Conservation (phyloP, 805 yeast genomes). For the Kuraishia ogatae region DNA sequence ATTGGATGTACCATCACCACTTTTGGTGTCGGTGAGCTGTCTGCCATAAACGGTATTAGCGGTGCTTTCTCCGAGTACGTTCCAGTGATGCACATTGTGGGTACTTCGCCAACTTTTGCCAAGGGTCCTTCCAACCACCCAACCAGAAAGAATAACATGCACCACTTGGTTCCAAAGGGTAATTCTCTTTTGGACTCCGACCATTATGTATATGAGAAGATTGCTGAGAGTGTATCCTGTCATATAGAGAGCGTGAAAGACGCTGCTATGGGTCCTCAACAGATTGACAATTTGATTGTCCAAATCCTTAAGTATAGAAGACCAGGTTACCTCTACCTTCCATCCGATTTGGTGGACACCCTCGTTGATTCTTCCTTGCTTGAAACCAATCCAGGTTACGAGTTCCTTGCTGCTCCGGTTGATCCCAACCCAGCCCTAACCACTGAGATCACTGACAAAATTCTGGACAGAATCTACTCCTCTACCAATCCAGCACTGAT, state of each 20-base stretch:
- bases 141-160: slow-evolving; percentile 26
- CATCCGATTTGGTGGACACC: slow-evolving; percentile 54
- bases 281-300: slow-evolving; percentile 61
- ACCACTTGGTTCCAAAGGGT: slow-evolving; percentile 52
- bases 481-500: slow-evolving; percentile 56
- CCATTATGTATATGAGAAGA: slow-evolving; percentile 55
- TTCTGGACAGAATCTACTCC: slow-evolving; percentile 41
- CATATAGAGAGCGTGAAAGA: slow-evolving; percentile 40
- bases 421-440: slow-evolving; percentile 19
- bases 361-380: slow-evolving; percentile 26
- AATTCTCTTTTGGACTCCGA: slow-evolving; percentile 47
- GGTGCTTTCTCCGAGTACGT: slow-evolving; percentile 39
- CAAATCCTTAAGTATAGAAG: slow-evolving; percentile 47
- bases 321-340: slow-evolving; percentile 81
- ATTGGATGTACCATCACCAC: slow-evolving; percentile 37
- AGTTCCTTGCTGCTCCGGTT: slow-evolving; percentile 12
- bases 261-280: slow-evolving; percentile 37
- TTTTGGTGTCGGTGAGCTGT: slow-evolving; percentile 43
- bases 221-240: slow-evolving; percentile 51
- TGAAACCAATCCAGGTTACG: slow-evolving; percentile 7
- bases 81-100: slow-evolving; percentile 42
- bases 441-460: slow-evolving; percentile 27
- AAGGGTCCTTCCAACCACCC: slow-evolving; percentile 5
- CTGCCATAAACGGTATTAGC: slow-evolving; percentile 40
- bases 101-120: slow-evolving; percentile 23